A percentile compares a stretch with the other conserved stretches of the same genome.
phyloP scores from a whole-genome alignment of 163 green algal species.

The Scenedesmus sp. region DNA sequence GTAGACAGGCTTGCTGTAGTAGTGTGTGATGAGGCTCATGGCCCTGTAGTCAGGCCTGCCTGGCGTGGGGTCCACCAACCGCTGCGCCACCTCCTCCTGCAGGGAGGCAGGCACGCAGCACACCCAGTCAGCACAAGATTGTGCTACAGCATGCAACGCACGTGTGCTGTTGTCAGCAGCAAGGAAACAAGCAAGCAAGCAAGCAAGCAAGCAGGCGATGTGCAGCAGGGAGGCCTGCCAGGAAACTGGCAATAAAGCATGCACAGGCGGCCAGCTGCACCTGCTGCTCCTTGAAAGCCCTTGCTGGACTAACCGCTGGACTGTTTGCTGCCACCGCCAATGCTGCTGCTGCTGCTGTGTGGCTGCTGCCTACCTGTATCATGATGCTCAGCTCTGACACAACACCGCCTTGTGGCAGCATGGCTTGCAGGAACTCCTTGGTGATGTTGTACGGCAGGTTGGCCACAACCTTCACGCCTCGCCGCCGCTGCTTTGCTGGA shows the following conservation, averaged over 20 bases:
- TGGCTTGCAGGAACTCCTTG: slow-evolving; percentile 84
- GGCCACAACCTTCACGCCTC: slow-evolving; percentile 83
- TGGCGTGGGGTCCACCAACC: slow-evolving; percentile 66
- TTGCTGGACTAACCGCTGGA: too few relatives aligned
- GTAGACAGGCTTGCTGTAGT: slow-evolving; percentile 76
- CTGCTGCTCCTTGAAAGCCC: too few relatives aligned
- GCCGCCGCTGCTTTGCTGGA: background rate
- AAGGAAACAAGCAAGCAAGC: too few relatives aligned
- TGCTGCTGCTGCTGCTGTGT: background rate
- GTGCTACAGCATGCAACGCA: background rate
- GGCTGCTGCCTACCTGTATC: slow-evolving; percentile 71
- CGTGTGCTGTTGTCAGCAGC: too few relatives aligned
- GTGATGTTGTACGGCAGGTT: slow-evolving; percentile 99
- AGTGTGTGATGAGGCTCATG: slow-evolving; percentile 82
- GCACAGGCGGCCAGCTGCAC: too few relatives aligned
- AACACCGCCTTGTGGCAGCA: slow-evolving; percentile 83
- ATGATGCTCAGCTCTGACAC: slow-evolving; percentile 89
- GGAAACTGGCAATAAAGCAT: too few relatives aligned
- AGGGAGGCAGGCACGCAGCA: background rate
- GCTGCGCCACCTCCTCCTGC: slow-evolving; percentile 79
- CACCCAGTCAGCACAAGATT: background rate
- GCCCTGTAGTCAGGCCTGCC: slow-evolving; percentile 78
- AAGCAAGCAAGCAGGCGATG: too few relatives aligned
- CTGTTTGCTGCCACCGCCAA: background rate
- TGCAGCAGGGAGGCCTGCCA: too few relatives aligned